Conservation (phyloP, 2,329 filamentous ascomycete species). For the Cucurbitaria berberidis region DNA sequence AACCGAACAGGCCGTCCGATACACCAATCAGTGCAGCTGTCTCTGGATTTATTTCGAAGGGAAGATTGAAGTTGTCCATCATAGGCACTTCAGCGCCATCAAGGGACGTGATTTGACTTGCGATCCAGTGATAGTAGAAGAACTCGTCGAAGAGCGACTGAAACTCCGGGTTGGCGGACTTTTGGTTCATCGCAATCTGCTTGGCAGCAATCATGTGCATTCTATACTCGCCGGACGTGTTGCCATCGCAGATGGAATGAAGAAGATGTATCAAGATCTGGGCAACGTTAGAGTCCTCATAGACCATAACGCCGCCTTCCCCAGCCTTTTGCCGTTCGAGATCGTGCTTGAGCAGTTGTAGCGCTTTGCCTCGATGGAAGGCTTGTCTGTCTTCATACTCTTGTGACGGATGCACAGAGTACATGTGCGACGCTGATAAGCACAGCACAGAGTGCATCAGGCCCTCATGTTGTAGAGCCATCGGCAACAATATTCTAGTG, state of each 20-base stretch:
- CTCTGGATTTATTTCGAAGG: conserved; percentile 62
- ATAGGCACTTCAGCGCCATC: conserved; percentile 60
- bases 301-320: conserved; percentile 43
- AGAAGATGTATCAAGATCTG: conserved; percentile 65
- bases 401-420: conserved; percentile 58
- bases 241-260: conserved; percentile 66
- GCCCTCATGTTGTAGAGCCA: conserved; percentile 78
- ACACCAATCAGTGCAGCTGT: conserved; percentile 75
- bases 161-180: conserved; percentile 70
- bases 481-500: conserved; percentile 80
- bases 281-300: conserved; percentile 65
- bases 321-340: conserved; percentile 48
- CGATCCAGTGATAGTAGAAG: conserved; percentile 80
- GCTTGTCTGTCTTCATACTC: conserved; percentile 60
- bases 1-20: conserved; percentile 79
- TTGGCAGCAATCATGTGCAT: conserved; percentile 79
- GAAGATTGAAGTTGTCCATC: conserved; percentile 60
- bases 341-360: conserved; percentile 59
- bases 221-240: conserved; percentile 73
- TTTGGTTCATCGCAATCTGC: conserved; percentile 67
- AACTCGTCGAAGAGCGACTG: conserved; percentile 76
- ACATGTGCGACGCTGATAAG: conserved; percentile 77
- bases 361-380: conserved; percentile 45
- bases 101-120: conserved; percentile 63
- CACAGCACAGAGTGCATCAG: conserved; percentile 91